Evolutionary conservation across 495 filamentous ascomycete genomes (phyloP), one percentile per base, ranked within the genome.

Genomic region (Penicillium coprophilum): DNA sequence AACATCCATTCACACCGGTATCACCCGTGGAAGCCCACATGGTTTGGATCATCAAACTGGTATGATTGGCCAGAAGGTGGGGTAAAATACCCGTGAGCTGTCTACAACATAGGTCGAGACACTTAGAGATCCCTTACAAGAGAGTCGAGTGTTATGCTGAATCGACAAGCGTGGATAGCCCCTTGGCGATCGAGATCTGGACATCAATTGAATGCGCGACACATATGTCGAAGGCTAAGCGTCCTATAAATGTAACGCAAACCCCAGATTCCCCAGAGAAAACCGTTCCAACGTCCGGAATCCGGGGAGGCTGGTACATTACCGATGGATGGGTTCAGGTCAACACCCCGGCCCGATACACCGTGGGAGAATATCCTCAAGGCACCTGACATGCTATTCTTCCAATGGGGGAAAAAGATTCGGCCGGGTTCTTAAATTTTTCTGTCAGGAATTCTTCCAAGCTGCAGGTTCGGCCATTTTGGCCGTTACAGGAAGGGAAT

Each of bases 401-500:
- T 38, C 34, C 34, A 38, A 38, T 38, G 6, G 6, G 7, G 1
- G n/a, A n/a, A 38, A 6, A 6, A n/a, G 7, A n/a, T 13, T 46
- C 1, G 6, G 10, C 8, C 6, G 23, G 2, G 1, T 13, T 10
- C 7, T 4, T 0, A 23, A 45, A 6, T 24, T 1, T 46, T 2
- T 4, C 17, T 27, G 3, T 2, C 4, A 6, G 23, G 2, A 0
- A 11, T 17, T 6, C 17, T 19, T n/a, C 44, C 27, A 6, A n/a
- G 12, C 4, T 9, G 28, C 4, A n/a, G 23, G 9, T 23, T 15
- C 44, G 27, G 44, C 9, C 10, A 1, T 0, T 2, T 5, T 46
- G 3, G 1, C 50, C 44, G 24, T 30, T 39, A 20, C 54, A 8
- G 23, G 31, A 34, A 53, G 43, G 61, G 41, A 20, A 39, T 50